These are phyloP conservation scores for Rhizophlyctis rosea DNA, from an alignment of 192 early-diverging fungal species.

Conservation along the genomic window DNA sequence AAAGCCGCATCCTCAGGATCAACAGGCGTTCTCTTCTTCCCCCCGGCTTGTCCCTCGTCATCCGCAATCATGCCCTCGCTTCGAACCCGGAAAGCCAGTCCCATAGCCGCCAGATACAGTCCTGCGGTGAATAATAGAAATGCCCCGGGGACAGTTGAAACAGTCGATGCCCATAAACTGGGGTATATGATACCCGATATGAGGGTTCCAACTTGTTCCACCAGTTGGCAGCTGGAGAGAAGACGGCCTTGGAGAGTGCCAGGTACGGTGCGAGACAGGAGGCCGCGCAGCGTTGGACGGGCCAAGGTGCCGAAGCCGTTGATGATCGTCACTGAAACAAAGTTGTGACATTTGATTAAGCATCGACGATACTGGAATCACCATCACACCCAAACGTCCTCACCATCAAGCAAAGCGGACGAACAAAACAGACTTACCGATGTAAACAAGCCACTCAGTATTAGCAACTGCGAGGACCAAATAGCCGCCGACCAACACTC, in stretches of 20 bases:
- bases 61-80: too few species aligned
- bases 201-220: conserved; percentile 21
- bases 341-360: too few species aligned
- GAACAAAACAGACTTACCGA: conserved; percentile 16
- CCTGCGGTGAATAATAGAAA: too few species aligned
- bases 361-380: too few species aligned
- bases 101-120: too few species aligned
- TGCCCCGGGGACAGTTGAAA: too few species aligned
- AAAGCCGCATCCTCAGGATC: too few species aligned
- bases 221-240: conserved; percentile 20
- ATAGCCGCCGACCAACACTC: conserved; percentile 13
- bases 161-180: conserved; percentile 26
- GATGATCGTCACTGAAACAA: conserved; percentile 26
- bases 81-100: too few species aligned
- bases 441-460: conserved; percentile 29
- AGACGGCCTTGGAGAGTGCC: conserved; percentile 29
- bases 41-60: too few species aligned
- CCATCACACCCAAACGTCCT: background rate
- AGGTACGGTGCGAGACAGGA: conserved; percentile 37
- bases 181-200: conserved; percentile 25
- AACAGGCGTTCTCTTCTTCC: too few species aligned
- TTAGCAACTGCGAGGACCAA: conserved; percentile 18
- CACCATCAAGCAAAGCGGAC: background rate
- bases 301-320: conserved; percentile 36
- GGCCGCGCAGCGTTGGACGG: conserved; percentile 30